Base-by-base conservation (phyloP, 1,284 basidiomycete genomes). In the Omphalotus olearius region DNA sequence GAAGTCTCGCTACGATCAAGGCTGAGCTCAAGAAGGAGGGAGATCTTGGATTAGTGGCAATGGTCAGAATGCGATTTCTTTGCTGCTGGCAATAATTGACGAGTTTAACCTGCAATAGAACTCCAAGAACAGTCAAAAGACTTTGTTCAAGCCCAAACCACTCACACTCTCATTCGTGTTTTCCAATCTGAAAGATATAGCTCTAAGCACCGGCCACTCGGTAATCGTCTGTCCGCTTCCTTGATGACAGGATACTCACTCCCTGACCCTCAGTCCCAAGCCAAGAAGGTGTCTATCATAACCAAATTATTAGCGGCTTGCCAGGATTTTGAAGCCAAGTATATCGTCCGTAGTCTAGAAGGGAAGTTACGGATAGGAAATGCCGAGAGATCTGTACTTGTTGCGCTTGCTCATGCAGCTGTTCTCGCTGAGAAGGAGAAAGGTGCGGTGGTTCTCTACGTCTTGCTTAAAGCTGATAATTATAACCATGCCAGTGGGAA, bases 321-420 rank as follows among this genome's bases (percentile, higher is more conserved):
- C 64, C 86, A 93, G 62, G 91, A 85, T 42, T 76, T 82, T 37
- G 88, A 91, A 65, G 94, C 96, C 18, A 99, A 98, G 67, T 99
- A 96, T 66, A 90, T 99, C 56, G 88, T 99, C 48, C 87, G 97
- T 45, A 93, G 90, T 66, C 70, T 99, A 59, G 96, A 98, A 70
- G 97, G 97, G 51, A 99, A 99, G 69, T 80, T 99, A 35, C 84
- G 97, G 5, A 99, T 99, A 63, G 93, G 97, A 41, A 88, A 99
- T 60, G 97, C 97, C 2, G 97, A 99, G 66, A 85, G 91, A 50
- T 95, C 94, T 0, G 88, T 97, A 6, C 75, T 97, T 16, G 88
- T 95, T 25, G 89, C 93, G 17, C 73, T 97, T 30, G 89, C 93
- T 0, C 91, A 93, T 64, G 93, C 94, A 4, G 80, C 82, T 30